A percentile compares a stretch with the other conserved stretches of the same genome.
These are phyloP conservation scores for Neophaeococcomyces mojaviensis DNA, from an alignment of 2,329 filamentous ascomycete genomes.

Conservation along the genomic window DNA sequence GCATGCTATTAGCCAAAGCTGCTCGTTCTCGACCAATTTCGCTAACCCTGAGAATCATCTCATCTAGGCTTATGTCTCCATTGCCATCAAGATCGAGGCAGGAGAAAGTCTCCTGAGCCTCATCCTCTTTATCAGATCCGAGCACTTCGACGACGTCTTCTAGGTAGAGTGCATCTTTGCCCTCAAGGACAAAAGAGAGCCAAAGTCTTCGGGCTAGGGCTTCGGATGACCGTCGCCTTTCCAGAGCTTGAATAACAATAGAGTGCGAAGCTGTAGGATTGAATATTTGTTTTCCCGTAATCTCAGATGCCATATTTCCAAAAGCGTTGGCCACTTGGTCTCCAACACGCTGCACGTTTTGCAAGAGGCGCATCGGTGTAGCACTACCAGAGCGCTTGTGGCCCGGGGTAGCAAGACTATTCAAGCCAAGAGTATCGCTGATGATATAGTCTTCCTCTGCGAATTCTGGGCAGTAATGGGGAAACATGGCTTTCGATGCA, in stretches of 20 bases:
- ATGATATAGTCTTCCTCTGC: conserved; percentile 87
- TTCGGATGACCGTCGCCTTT: conserved; percentile 75
- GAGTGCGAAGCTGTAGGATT: conserved; percentile 87
- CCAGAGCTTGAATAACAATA: conserved; percentile 78
- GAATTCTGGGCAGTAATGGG: conserved; percentile 87
- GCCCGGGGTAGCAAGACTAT: conserved; percentile 28
- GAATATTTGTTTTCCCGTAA: conserved; percentile 92
- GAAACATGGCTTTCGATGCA: conserved; percentile 79
- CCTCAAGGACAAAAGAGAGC: conserved; percentile 97
- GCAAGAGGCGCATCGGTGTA: conserved; percentile 71
- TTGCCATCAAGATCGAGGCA: conserved; percentile 81
- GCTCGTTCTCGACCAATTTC: conserved; percentile 82
- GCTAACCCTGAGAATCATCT: conserved; percentile 83
- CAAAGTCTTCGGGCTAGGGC: conserved; percentile 90
- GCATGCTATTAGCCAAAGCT: conserved; percentile 85
- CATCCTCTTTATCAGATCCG: conserved; percentile 61
- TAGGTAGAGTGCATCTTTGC: conserved; percentile 65
- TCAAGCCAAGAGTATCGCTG: conserved; percentile 68
- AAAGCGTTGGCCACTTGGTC: conserved; percentile 92
- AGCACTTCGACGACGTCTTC: conserved; percentile 88
- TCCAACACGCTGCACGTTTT: conserved; percentile 69
- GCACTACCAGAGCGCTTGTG: conserved; percentile 53
- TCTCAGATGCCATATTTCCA: conserved; percentile 86
- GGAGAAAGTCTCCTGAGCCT: conserved; percentile 79
- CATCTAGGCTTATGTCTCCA: conserved; percentile 87